Evolutionary conservation across 2,329 filamentous ascomycete genomes (phyloP).

Genomic region (Drechslera avenae): DNA sequence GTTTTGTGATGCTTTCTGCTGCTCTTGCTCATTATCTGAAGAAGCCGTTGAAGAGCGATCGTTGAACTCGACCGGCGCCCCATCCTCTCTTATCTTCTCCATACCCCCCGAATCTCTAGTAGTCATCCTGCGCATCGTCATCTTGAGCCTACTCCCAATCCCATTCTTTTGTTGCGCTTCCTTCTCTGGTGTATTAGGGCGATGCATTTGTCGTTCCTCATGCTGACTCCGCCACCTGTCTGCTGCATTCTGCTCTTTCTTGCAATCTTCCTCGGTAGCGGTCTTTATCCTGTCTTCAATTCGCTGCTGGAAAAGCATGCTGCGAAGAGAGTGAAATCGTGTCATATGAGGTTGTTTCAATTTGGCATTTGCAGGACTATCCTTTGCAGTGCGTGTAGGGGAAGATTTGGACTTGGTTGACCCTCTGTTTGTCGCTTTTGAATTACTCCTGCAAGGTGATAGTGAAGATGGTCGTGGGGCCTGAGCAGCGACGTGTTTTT

Average conservation of each 20-base stretch:
- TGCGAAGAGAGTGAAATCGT: conserved; percentile 43
- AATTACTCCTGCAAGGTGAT: conserved; percentile 19
- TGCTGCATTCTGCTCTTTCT: conserved; percentile 24
- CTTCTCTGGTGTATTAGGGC: conserved; percentile 33
- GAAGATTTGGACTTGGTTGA: conserved; percentile 13
- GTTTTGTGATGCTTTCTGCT: conserved; percentile 4
- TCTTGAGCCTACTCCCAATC: conserved; percentile 31
- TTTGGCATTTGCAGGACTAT: conserved; percentile 17
- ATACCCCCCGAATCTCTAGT: conserved; percentile 36
- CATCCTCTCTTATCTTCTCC: conserved; percentile 31
- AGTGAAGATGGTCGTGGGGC: conserved; percentile 13
- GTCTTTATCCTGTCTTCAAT: conserved; percentile 38
- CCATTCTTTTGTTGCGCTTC: conserved; percentile 23
- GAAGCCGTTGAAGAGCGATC: conserved; percentile 33
- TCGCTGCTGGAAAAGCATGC: conserved; percentile 39
- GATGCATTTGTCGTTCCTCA: conserved; percentile 32
- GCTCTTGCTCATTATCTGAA: conserved; percentile 27
- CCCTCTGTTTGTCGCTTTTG: conserved; percentile 15
- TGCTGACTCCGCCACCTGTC: conserved; percentile 38
- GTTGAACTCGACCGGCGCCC: conserved; percentile 15
- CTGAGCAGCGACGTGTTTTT: conserved; percentile 7
- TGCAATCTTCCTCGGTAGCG: conserved; percentile 22
- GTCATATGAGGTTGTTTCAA: conserved; percentile 35
- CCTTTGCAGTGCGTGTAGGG: conserved; percentile 11
- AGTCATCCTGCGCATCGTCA: conserved; percentile 34